phyloP scores from a whole-genome alignment of 148 eudicot genomes.

The Tetragonia tetragonoides region DNA sequence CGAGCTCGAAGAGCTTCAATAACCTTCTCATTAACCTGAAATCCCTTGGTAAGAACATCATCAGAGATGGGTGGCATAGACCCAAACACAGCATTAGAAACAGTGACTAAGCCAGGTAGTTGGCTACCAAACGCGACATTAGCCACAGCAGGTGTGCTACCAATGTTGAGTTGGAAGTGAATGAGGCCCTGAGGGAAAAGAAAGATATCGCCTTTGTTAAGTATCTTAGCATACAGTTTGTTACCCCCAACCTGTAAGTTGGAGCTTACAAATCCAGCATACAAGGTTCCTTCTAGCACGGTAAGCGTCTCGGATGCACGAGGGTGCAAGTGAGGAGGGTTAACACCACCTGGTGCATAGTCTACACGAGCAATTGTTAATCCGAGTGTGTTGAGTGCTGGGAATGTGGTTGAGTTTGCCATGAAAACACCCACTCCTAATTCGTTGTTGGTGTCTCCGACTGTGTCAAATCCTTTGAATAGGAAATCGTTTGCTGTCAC shows the following conservation, averaged over 20 bases:
- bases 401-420: neutral
- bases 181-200: constrained; percentile 28
- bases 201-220: constrained; percentile 25
- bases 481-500: constrained; percentile 27
- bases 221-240: constrained; percentile 8
- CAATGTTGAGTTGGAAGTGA: constrained; percentile 29
- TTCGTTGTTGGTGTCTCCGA: constrained; percentile 22
- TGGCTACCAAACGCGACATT: constrained; percentile 28
- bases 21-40: constrained; percentile 16
- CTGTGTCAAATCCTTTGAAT: constrained; percentile 21
- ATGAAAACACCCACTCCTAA: constrained; percentile 1
- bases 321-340: constrained; percentile 33
- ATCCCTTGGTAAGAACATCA: constrained; percentile 27
- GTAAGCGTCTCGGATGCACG: constrained; percentile 23
- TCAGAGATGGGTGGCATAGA: constrained; percentile 10
- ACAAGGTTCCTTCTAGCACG: constrained; percentile 19
- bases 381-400: constrained; percentile 26
- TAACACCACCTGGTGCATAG: constrained; percentile 18
- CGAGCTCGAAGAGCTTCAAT: constrained; percentile 14
- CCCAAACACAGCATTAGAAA: constrained; percentile 23
- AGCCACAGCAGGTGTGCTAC: constrained; percentile 14
- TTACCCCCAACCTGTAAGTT: constrained; percentile 10
- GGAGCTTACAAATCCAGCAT: constrained; percentile 20
- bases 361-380: constrained; percentile 30
- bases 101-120: constrained; percentile 15